phyloP scores from a whole-genome alignment of 2,329 filamentous ascomycete species.

The Pseudopyricularia cyperi region DNA sequence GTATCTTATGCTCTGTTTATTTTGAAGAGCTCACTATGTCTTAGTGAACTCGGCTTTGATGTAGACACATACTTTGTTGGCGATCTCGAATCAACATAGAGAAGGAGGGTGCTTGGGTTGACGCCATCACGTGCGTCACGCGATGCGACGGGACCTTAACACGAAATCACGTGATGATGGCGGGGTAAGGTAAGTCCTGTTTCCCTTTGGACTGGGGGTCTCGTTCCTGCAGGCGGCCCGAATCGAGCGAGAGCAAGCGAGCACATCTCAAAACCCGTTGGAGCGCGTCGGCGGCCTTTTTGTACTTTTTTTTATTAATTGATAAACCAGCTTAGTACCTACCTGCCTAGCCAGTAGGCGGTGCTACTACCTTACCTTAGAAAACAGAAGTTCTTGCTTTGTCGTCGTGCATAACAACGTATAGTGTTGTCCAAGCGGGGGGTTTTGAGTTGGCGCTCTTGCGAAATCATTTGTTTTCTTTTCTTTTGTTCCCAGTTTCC shows the following conservation, averaged over 20 bases:
- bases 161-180: not conserved
- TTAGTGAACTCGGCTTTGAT: not conserved
- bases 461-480: not conserved
- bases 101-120: too few species aligned
- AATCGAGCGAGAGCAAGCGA: not conserved
- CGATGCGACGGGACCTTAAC: not conserved
- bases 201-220: not conserved
- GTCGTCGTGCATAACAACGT: too few species aligned
- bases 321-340: too few species aligned
- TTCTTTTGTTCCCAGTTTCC: not conserved
- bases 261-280: not conserved
- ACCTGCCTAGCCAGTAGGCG: too few species aligned
- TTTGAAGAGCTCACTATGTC: not conserved
- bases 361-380: too few species aligned
- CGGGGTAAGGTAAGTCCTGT: not conserved
- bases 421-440: too few species aligned
- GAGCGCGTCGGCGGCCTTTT: not conserved
- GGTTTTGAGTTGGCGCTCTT: not conserved
- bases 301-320: too few species aligned
- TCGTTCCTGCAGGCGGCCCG: not conserved
- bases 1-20: not conserved
- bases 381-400: too few species aligned
- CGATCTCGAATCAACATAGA: too few species aligned
- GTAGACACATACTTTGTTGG: too few species aligned
- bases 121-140: not conserved